phyloP scores from a whole-genome alignment of 2,329 filamentous ascomycete genomes.

The Elsinoe fawcettii region DNA sequence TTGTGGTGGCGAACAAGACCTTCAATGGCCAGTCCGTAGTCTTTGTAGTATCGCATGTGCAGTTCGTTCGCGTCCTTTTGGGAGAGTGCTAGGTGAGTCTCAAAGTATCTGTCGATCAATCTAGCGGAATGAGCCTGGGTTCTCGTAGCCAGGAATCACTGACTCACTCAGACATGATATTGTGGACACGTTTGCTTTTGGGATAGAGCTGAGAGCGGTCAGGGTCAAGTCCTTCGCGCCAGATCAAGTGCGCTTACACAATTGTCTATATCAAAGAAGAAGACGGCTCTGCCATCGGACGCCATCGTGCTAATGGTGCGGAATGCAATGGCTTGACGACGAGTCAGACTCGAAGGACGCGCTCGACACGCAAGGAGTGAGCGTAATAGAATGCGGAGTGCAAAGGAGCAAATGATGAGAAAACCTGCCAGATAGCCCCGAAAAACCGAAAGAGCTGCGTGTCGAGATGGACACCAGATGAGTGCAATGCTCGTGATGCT shows the following conservation, averaged over 20 bases:
- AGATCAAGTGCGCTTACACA: constrained; percentile 51
- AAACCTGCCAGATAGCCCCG: background rate
- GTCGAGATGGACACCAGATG: background rate
- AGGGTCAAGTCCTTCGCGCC: background rate
- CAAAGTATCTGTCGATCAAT: constrained; percentile 48
- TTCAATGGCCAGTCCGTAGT: constrained; percentile 95
- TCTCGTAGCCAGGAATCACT: constrained; percentile 31
- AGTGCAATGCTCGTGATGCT: background rate
- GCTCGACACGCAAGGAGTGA: background rate
- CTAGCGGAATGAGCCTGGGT: constrained; percentile 42
- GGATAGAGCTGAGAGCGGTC: constrained; percentile 59
- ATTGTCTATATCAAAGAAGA: constrained; percentile 94
- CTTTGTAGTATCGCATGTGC: constrained; percentile 87
- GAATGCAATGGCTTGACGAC: background rate
- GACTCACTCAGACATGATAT: constrained; percentile 64
- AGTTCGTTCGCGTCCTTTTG: constrained; percentile 74
- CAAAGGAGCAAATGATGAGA: background rate
- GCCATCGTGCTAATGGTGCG: constrained; percentile 18
- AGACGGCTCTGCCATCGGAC: constrained; percentile 42
- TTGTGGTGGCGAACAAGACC: constrained; percentile 89
- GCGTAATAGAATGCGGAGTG: background rate
- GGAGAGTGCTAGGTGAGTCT: constrained; percentile 63
- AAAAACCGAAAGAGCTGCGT: no score
- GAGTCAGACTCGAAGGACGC: background rate
- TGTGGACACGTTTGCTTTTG: constrained; percentile 77